phyloP scores from a whole-genome alignment of 2,329 filamentous ascomycete species.

The Fusarium nodosum region DNA sequence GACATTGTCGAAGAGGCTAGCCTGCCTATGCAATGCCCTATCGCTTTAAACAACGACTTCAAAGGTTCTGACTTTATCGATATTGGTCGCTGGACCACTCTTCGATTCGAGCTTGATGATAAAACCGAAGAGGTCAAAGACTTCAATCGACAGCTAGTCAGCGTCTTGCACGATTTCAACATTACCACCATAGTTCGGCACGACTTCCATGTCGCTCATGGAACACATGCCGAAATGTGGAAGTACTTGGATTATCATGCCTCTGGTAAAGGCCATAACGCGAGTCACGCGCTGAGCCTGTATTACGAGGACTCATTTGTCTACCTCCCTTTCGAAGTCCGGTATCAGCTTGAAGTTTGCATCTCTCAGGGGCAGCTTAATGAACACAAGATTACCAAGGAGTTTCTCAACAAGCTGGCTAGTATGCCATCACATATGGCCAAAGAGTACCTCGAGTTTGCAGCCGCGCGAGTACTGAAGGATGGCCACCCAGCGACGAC shows the following conservation, averaged over 20 bases:
- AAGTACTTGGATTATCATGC: slow-evolving; percentile 50
- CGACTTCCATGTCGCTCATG: slow-evolving; percentile 58
- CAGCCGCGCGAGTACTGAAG: slow-evolving; percentile 61
- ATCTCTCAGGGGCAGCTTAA: slow-evolving; percentile 83
- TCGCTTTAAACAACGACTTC: slow-evolving; percentile 57
- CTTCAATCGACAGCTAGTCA: slow-evolving; percentile 60
- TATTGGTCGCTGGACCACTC: slow-evolving; percentile 70
- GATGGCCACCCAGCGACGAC: slow-evolving; percentile 70
- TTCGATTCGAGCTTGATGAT: slow-evolving; percentile 61
- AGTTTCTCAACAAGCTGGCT: slow-evolving; percentile 76
- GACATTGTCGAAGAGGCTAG: slow-evolving; percentile 58
- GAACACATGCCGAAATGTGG: slow-evolving; percentile 50
- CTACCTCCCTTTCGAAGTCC: slow-evolving; percentile 75
- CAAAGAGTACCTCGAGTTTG: slow-evolving; percentile 78
- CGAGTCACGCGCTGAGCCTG: slow-evolving; percentile 49
- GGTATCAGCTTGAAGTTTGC: slow-evolving; percentile 94
- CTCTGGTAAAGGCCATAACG: slow-evolving; percentile 35
- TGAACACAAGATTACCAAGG: slow-evolving; percentile 77
- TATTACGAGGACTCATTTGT: slow-evolving; percentile 34
- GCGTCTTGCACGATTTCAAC: slow-evolving; percentile 79
- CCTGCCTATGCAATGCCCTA: slow-evolving; percentile 52
- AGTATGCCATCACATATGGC: slow-evolving; percentile 63
- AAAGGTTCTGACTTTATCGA: slow-evolving; percentile 59
- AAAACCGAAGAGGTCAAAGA: slow-evolving; percentile 43
- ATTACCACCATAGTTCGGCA: slow-evolving; percentile 63